Evolutionary conservation across 768 basidiomycete genomes (phyloP), one percentile per base, ranked within the genome.

Genomic region (Mycena haematopus): DNA sequence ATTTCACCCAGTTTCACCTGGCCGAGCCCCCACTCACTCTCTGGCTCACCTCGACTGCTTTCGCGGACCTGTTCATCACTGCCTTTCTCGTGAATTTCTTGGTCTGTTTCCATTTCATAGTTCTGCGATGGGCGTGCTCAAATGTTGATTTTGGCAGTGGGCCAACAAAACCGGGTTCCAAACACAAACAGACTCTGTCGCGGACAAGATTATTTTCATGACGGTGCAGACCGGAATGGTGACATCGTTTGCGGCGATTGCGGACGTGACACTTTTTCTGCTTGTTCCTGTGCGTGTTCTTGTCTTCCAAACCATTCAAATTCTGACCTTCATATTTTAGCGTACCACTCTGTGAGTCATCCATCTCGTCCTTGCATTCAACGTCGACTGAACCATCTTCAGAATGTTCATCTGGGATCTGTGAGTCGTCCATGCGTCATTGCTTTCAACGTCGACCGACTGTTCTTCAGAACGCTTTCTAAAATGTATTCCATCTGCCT

Each of bases 61-160:
- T 67, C 17, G 62, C 66, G 42, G 66, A 67, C 42, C 51, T 67
- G 13, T 61, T 64, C 52, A 67, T 67, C 49, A 67, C 66, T 24
- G 62, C 52, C 1, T 61, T 67, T 29, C 42, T 67, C 10, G 62
- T 63, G 7, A 64, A 67, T 21, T 67, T 67, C 49, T 40, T 67
- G 17, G 65, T 66, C 22, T 25, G 60, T 55, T 19, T 40, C 27
- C 13, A 27, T 7, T 25, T 2, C 13, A 1, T 22, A 22, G 33
- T 7, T 19, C 21, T 24, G 24, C 14, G 10, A 21, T 52, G 42
- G 15, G 2, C 46, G 25, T 25, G 19, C 21, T 38, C n/a, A 31
- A 46, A 3, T 17, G 4, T 38, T 6, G 29, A 21, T 31, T 17
- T 14, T 1, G 31, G 14, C 17, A 65, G 66, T 67, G 66, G 66